Base-by-base conservation (phyloP, 345 rosid genomes). In the Ceriops tagal region DNA sequence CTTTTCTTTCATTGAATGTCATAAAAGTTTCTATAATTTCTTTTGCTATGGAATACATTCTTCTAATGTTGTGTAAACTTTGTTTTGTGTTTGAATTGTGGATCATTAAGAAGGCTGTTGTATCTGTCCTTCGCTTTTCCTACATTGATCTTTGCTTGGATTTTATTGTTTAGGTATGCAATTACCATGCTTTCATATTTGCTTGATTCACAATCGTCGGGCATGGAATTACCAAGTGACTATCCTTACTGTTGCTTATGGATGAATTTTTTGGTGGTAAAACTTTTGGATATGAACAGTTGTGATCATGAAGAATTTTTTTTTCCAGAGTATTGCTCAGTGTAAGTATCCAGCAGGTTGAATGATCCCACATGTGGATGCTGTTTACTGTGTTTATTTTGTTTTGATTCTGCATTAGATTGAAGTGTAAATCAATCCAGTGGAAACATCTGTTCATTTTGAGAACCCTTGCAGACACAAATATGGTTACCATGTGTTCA, bases 1-100 rank as follows among this genome's bases (percentile, higher is more conserved):
- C 62, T 35, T 64, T 53, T 71, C 32, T 35, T 59, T 58, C 39
- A 13, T 53, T 61, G 65, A 20, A 51, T 74, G 53, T 58, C 10
- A 6, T 53, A 24, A 58, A 3, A 26, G 11, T 58, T 37, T 52
- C 21, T 21, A 13, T 53, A 53, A 39, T 46, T 61, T 55, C 46
- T 62, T 69, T 7, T 5, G 1, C 5, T 43, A 55, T 8, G 51
- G 39, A 53, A 35, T 46, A 5, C 30, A 43, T 43, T 43, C 19
- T 43, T 13, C 4, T 43, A 43, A 43, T 43, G 49, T 43, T 47
- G 4, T 26, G 30, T n/a, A 53, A 24, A 5, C 5, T 37, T 39
- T 8, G 46, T 34, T 32, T 0, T 62, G 53, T 37, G n/a, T 24
- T 35, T 66, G 11, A 53, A 13, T 39, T 66, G 5, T n/a, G 61